phyloP scores from a whole-genome alignment of 768 basidiomycete species.

The Myochromella boudieri region DNA sequence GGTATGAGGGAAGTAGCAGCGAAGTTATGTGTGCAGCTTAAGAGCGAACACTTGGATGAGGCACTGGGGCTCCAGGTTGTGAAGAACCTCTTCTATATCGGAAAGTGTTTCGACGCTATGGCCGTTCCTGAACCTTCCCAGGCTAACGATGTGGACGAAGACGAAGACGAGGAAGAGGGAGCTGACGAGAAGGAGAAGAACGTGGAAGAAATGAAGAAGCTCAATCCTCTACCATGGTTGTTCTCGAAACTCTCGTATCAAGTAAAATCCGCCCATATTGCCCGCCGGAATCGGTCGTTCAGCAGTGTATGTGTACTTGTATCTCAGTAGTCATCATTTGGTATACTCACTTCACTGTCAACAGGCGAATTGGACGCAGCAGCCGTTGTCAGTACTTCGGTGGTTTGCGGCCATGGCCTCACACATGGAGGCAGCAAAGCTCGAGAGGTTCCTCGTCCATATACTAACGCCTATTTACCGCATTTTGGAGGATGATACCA shows the following conservation, averaged over 20 bases:
- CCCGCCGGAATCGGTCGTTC: conserved; percentile 54
- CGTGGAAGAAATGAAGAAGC: conserved; percentile 27
- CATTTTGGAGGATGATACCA: conserved; percentile 82
- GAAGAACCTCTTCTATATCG: conserved; percentile 92
- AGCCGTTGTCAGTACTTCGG: conserved; percentile 76
- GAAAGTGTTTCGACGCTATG: conserved; percentile 71
- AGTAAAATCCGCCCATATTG: conserved; percentile 72
- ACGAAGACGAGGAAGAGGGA: conserved; percentile 29
- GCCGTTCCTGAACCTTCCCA: conserved; percentile 20
- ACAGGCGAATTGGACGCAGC: conserved; percentile 81
- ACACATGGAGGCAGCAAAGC: conserved; percentile 54
- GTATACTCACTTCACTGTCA: conserved; percentile 8
- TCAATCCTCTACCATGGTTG: conserved; percentile 80
- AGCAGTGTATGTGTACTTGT: conserved; percentile 42
- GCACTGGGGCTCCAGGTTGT: conserved; percentile 78
- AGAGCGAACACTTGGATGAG: conserved; percentile 77
- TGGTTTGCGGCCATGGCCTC: conserved; percentile 95
- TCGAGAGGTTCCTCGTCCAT: conserved; percentile 77
- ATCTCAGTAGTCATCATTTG: background rate
- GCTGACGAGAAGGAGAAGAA: conserved; percentile 27
- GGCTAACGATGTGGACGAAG: conserved; percentile 23
- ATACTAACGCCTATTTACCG: conserved; percentile 87
- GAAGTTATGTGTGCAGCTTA: conserved; percentile 75
- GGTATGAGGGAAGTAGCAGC: conserved; percentile 71
- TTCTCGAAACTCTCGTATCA: conserved; percentile 95